Evolutionary conservation across 139 green algal species (phyloP), one percentile per base, ranked within the genome.

Genomic region (Volvox africanus): DNA sequence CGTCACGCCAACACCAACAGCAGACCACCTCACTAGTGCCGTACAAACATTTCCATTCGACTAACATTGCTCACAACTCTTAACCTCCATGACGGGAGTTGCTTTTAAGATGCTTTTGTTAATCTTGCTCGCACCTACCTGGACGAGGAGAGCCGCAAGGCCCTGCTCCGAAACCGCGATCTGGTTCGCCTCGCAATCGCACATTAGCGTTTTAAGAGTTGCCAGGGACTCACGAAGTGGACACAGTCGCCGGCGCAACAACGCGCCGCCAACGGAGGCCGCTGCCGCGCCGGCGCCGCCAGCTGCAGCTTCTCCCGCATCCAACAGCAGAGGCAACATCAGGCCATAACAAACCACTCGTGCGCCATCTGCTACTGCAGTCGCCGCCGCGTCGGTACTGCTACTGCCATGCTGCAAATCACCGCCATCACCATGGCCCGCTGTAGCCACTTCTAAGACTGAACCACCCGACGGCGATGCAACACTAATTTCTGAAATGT

Each of bases 311-410:
- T 71, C 61, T 5, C 17, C 88, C 5, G 68, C 77, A 16, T 88
- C 77, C 28, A 85, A n/a, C 61, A 94, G 84, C 28, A 91, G 62
- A 55, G 93, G 92, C 83, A 95, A 89, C 71, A 95, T 82, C 89
- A 95, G 91, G 14, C 91, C 93, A 62, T 94, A 92, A 37, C 65
- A 82, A 6, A 76, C 79, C 69, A 93, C 3, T 12, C 85, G 69
- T 0, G 75, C 86, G 55, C 86, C 86, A 14, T 78, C 75, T 0
- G 55, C 69, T 1, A 89, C 67, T 19, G 83, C 62, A 13, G 62
- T 20, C 55, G 28, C 26, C 6, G 12, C 65, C 65, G 21, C 80
- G 18, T 85, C 26, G 44, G 44, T 5, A 55, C 44, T 9, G 44
- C 44, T 55, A 9, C 44, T 55, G 44, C 44, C 44, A 55, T 9